Evolutionary conservation across 2,329 filamentous ascomycete species (phyloP), one percentile per base, ranked within the genome.

Genomic region (Trichoderma sp.): DNA sequence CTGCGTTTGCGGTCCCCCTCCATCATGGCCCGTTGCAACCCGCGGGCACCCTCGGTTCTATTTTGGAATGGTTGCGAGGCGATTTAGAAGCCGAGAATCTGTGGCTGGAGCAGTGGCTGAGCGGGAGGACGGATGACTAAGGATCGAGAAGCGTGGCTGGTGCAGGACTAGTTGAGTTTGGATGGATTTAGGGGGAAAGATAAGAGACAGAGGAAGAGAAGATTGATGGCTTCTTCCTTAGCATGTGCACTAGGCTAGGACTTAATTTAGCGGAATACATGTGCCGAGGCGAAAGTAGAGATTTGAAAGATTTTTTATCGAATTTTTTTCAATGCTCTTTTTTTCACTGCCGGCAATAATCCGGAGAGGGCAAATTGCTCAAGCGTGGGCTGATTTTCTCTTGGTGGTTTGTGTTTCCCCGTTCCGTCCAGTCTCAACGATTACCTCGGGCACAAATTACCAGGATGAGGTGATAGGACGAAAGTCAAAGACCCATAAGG

Each of bases 21-120:
- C 39, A 62, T 62, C 56, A 26, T 70, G 57, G 56, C 57, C 64
- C 66, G 66, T 70, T 53, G 43, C 66, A 70, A 70, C 66, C 66
- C 66, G 66, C 66, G 66, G 34, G 28, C 57, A 62, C 28, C 66
- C 57, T 70, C 66, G 66, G 66, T 32, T 26, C 39, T 70, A 70
- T 51, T n/a, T 21, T 62, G 64, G 64, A 36, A 39, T 67, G 47
- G 64, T 39, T 28, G 66, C 60, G 36, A 32, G 14, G 53, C 18
- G 56, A 21, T 7, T 24, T 8, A 32, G n/a, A 21, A 47, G 28
- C 36, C 11, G 51, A 67, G 64, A 28, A 7, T 11, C 12, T 18
- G 64, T 67, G 64, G 64, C 47, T 53, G 47, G n/a, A 24, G 24
- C 9, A 30, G 36, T 47, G 61, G 61, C 61, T 64, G 24, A 24